A percentile compares a stretch with the other conserved stretches of the same genome.
These are phyloP conservation scores for Penicillium cosmopolitanum DNA, from an alignment of 495 filamentous ascomycete genomes.

Conservation along the genomic window DNA sequence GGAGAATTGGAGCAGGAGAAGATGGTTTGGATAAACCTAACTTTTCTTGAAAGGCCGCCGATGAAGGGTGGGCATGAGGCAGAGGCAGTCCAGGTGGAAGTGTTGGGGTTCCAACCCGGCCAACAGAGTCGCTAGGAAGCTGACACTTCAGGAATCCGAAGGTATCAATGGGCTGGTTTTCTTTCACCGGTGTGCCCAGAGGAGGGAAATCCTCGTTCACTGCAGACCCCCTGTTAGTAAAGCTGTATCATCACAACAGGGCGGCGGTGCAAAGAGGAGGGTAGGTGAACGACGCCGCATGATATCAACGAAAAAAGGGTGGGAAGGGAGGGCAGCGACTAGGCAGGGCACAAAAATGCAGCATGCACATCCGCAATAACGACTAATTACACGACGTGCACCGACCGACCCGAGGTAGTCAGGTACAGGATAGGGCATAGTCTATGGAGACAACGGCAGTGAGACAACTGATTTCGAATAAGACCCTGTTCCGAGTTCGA, in stretches of 20 bases:
- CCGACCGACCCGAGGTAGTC: slow-evolving; percentile 25
- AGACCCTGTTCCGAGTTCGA: slow-evolving; percentile 49
- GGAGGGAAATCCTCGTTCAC: slow-evolving; percentile 60
- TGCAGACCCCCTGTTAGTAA: slow-evolving; percentile 32
- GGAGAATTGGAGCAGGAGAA: slow-evolving; percentile 36
- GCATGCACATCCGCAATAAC: slow-evolving; percentile 34
- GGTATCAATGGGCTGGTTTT: slow-evolving; percentile 43
- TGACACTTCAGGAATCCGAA: slow-evolving; percentile 52
- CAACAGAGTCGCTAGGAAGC: slow-evolving; percentile 37
- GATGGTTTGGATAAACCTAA: slow-evolving; percentile 37
- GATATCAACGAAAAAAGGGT: slow-evolving; percentile 6
- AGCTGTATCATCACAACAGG: slow-evolving; percentile 18
- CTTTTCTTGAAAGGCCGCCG: slow-evolving; percentile 41
- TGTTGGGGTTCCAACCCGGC: slow-evolving; percentile 57
- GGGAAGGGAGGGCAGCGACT: slow-evolving; percentile 18
- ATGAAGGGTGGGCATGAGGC: slow-evolving; percentile 56
- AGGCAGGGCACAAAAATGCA: slow-evolving; percentile 13
- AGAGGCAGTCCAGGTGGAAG: slow-evolving; percentile 70
- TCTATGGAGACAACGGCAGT: slow-evolving; percentile 53
- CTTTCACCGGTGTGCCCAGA: slow-evolving; percentile 41
- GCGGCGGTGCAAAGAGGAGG: slow-evolving; percentile 16
- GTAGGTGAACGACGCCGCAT: slow-evolving; percentile 4
- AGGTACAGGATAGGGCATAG: slow-evolving; percentile 40
- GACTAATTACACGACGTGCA: slow-evolving; percentile 45
- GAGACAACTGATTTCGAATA: slow-evolving; percentile 59